Evolutionary conservation across 441 rosid genomes (phyloP).

Genomic region (Euphorbia celastroides): DNA sequence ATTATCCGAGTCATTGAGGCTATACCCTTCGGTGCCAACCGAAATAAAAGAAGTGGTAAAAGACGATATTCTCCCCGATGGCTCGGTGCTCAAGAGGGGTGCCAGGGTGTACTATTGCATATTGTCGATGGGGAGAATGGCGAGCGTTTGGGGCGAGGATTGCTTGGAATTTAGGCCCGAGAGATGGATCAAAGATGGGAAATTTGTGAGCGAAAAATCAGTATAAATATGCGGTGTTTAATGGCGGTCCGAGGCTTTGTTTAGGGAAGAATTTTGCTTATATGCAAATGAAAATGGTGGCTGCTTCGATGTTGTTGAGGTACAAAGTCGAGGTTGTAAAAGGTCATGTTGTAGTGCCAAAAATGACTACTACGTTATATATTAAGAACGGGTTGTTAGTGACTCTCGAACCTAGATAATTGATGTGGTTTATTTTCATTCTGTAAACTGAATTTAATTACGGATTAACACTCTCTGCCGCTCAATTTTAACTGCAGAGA

Average conservation of each 20-base stretch:
- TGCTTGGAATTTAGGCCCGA: constrained; percentile 63
- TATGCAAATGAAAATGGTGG: constrained; percentile 83
- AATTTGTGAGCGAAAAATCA: constrained; percentile 52
- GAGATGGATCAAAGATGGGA: constrained; percentile 58
- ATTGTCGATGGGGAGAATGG: constrained; percentile 59
- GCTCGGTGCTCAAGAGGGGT: constrained; percentile 38
- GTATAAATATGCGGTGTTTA: constrained; percentile 67
- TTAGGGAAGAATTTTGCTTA: constrained; percentile 68
- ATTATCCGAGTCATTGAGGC: constrained; percentile 60
- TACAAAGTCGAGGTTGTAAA: constrained; percentile 45
- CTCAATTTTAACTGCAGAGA: too few species aligned
- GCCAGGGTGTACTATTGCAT: constrained; percentile 42
- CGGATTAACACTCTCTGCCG: too few species aligned
- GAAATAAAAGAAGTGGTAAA: constrained; percentile 55
- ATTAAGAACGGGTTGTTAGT: constrained; percentile 70
- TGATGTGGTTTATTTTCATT: too few species aligned
- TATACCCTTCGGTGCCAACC: constrained; percentile 65
- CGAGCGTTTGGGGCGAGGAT: constrained; percentile 61
- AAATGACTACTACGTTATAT: constrained; percentile 65
- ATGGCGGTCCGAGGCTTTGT: constrained; percentile 65
- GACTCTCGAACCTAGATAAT: constrained; percentile 35
- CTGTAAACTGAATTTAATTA: too few species aligned
- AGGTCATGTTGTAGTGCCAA: constrained; percentile 40
- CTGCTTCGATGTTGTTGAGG: constrained; percentile 54
- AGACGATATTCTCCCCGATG: constrained; percentile 56